Evolutionary conservation across 257 asterid species (phyloP).

Genomic region (Rhazya stricta): DNA sequence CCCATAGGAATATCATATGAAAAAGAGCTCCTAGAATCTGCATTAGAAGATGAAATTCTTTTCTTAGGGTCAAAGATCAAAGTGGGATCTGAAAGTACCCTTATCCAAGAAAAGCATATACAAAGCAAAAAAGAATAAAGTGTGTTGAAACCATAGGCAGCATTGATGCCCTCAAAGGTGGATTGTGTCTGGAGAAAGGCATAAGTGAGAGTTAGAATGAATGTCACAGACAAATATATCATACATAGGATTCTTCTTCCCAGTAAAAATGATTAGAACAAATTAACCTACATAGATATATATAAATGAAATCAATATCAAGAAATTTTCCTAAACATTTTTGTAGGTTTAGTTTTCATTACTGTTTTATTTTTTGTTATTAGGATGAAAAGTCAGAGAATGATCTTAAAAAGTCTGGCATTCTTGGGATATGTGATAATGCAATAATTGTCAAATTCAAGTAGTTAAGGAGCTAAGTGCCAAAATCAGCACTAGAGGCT

Average conservation of each 20-base stretch:
- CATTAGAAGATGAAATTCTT: conserved; percentile 32
- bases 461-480: neutral
- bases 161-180: conserved; percentile 34
- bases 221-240: conserved; percentile 3
- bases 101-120: conserved; percentile 32
- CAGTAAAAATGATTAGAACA: neutral
- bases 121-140: conserved; percentile 34
- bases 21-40: neutral
- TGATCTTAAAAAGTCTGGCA: neutral
- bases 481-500: neutral
- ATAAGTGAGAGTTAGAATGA: conserved; percentile 15
- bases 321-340: neutral
- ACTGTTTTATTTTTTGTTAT: neutral
- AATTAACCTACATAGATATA: neutral
- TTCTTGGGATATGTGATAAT: neutral
- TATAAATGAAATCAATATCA: neutral
- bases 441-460: no score
- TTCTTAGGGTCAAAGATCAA: conserved; percentile 33
- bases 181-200: conserved; percentile 42
- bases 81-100: conserved; percentile 31
- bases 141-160: conserved; percentile 16
- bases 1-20: neutral
- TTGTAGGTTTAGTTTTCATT: neutral
- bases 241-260: conserved; percentile 21
- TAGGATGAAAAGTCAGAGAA: neutral